Conservation (phyloP, 371 early-diverging fungal genomes). For the Rhizopus stolonifer region DNA sequence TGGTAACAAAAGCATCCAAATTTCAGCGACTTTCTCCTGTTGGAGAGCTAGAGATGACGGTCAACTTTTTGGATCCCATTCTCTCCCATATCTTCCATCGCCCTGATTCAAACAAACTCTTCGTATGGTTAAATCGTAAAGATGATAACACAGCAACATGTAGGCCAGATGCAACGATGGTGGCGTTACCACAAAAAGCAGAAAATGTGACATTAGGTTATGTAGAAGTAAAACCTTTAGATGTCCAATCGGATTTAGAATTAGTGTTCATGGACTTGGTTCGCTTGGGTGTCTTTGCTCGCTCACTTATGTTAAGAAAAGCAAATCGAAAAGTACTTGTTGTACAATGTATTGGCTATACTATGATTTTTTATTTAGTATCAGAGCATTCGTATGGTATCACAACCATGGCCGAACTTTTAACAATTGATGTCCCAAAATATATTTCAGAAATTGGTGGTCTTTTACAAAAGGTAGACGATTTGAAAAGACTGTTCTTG, state of each 20-base stretch:
- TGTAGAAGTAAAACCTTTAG: slow-evolving; percentile 15
- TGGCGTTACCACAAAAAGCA: slow-evolving; percentile 14
- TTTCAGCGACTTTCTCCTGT: slow-evolving; percentile 13
- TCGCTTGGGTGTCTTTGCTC: slow-evolving; percentile 18
- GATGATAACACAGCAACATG: slow-evolving; percentile 16
- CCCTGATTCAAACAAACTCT: slow-evolving; percentile 13
- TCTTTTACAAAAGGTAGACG: slow-evolving; percentile 14
- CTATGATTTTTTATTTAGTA: slow-evolving; percentile 14
- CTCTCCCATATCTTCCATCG: slow-evolving; percentile 15
- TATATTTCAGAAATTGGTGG: slow-evolving; percentile 4
- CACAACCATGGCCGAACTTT: slow-evolving; percentile 9
- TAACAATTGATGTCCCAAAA: slow-evolving; percentile 11
- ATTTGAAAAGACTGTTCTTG: slow-evolving; percentile 5
- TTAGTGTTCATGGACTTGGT: slow-evolving; percentile 23
- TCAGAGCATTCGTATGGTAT: slow-evolving; percentile 1
- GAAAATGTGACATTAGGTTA: slow-evolving; percentile 14
- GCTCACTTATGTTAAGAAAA: slow-evolving; percentile 14
- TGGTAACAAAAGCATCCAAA: slow-evolving; percentile 11
- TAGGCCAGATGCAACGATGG: slow-evolving; percentile 15
- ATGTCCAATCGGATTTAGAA: slow-evolving; percentile 13
- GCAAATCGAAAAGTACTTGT: slow-evolving; percentile 14
- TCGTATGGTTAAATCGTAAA: slow-evolving; percentile 20
- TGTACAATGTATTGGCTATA: slow-evolving; percentile 11
- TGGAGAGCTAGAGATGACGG: slow-evolving; percentile 13
- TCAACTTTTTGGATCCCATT: slow-evolving; percentile 12